phyloP scores from a whole-genome alignment of 495 filamentous ascomycete genomes.

The Corynascus novoguineensis region DNA sequence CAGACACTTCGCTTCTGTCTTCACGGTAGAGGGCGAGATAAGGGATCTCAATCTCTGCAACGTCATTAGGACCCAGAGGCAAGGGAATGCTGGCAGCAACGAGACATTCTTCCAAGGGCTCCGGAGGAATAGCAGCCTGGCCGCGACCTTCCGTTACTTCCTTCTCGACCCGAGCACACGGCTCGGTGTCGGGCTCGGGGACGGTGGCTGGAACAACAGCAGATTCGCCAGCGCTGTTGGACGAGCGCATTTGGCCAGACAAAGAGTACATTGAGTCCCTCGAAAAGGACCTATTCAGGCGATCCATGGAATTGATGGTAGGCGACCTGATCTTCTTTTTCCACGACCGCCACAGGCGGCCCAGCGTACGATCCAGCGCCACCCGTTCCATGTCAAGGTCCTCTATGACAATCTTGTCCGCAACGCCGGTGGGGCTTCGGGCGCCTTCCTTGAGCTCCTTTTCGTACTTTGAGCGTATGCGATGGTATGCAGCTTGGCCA shows the following conservation, averaged over 20 bases:
- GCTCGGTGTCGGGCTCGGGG: constrained; percentile 22
- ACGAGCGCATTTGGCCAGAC: constrained; percentile 30
- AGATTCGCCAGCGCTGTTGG: constrained; percentile 32
- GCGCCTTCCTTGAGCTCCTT: constrained; percentile 47
- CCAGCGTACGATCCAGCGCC: constrained; percentile 79
- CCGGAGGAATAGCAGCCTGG: constrained; percentile 11
- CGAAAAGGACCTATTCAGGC: constrained; percentile 36
- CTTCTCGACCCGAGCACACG: constrained; percentile 9
- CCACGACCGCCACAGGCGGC: constrained; percentile 92
- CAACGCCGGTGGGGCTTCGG: constrained; percentile 34
- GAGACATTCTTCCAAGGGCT: constrained; percentile 24
- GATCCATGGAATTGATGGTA: constrained; percentile 26
- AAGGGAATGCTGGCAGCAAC: constrained; percentile 55
- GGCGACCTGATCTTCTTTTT: constrained; percentile 69
- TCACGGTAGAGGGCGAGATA: constrained; percentile 56
- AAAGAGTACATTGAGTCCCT: constrained; percentile 32
- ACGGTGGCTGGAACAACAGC: constrained; percentile 27
- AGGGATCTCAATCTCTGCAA: constrained; percentile 69
- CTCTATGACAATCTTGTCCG: constrained; percentile 71
- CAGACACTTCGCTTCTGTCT: constrained; percentile 50
- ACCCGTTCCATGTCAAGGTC: constrained; percentile 91
- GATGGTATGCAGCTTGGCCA: constrained; percentile 79
- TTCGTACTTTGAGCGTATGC: constrained; percentile 50
- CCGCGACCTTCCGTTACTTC: background rate
- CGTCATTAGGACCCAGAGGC: constrained; percentile 61